A percentile compares a stretch with the other conserved stretches of the same genome.
These are phyloP conservation scores for Postia placenta DNA, from an alignment of 768 basidiomycete genomes.

Conservation along the genomic window DNA sequence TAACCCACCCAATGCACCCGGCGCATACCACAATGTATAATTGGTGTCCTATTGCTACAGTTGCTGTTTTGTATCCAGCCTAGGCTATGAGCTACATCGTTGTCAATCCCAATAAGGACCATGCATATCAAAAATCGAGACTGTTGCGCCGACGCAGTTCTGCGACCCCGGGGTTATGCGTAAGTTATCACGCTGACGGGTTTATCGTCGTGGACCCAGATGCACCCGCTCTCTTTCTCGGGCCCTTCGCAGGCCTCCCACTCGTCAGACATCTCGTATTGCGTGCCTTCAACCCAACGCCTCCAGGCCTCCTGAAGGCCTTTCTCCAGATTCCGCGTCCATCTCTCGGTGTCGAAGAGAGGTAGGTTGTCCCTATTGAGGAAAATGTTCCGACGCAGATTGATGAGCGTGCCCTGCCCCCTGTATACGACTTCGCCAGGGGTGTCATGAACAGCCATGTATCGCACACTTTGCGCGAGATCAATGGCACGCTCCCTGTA, in stretches of 20 bases:
- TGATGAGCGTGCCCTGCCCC: conserved; percentile 30
- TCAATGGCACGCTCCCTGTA: conserved; percentile 41
- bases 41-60: background rate
- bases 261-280: conserved; percentile 28
- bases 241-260: conserved; percentile 29
- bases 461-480: conserved; percentile 28
- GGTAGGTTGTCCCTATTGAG: conserved; percentile 35
- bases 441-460: conserved; percentile 12
- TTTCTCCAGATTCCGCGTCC: conserved; percentile 43
- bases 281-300: conserved; percentile 41
- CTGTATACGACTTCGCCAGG: conserved; percentile 16
- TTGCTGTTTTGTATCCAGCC: conserved; percentile 8
- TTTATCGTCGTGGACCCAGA: conserved; percentile 23
- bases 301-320: conserved; percentile 37
- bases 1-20: conserved; percentile 20
- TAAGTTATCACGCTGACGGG: conserved; percentile 14
- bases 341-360: conserved; percentile 42
- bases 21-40: conserved; percentile 29
- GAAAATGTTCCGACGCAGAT: conserved; percentile 36
- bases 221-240: conserved; percentile 24
- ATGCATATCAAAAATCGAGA: background rate
- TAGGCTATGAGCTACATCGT: conserved; percentile 10
- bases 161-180: conserved; percentile 4
- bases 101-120: background rate
- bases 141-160: no score